A percentile compares a stretch with the other conserved stretches of the same genome.
phyloP scores from a whole-genome alignment of 78 protist genomes.

The Monocercomonoides exilis region DNA sequence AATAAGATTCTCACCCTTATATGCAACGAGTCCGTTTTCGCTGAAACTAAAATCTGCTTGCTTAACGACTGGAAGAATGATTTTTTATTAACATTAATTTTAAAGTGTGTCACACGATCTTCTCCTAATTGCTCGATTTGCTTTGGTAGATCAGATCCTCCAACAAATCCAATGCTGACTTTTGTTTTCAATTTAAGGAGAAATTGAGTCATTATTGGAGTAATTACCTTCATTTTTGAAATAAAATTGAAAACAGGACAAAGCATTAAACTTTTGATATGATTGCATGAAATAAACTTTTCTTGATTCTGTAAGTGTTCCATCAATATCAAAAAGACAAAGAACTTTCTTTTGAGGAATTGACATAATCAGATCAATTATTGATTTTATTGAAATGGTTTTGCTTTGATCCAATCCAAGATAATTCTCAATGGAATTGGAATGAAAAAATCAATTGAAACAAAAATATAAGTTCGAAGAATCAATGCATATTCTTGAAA shows the following conservation, averaged over 20 bases:
- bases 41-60: constrained; percentile 76
- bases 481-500: too few species aligned
- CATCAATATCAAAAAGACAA: constrained; percentile 92
- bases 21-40: constrained; percentile 93
- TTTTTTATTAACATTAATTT: not conserved
- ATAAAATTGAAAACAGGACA: not conserved
- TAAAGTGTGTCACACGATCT: not conserved
- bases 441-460: too few species aligned
- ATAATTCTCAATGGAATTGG: too few species aligned
- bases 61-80: constrained; percentile 11
- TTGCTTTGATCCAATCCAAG: too few species aligned
- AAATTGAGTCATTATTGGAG: constrained; percentile 16
- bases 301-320: constrained; percentile 85
- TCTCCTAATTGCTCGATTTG: constrained; percentile 82
- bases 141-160: constrained; percentile 90
- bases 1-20: constrained; percentile 55
- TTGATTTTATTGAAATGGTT: too few species aligned
- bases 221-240: not conserved
- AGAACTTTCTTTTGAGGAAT: too few species aligned
- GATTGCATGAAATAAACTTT: not conserved
- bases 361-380: too few species aligned
- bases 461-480: too few species aligned
- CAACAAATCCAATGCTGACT: constrained; percentile 85
- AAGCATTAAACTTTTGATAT: not conserved
- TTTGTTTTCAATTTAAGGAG: not conserved